Evolutionary conservation across 2,329 filamentous ascomycete genomes (phyloP), one percentile per base, ranked within the genome.

Genomic region (Chaetothyriales sp.): DNA sequence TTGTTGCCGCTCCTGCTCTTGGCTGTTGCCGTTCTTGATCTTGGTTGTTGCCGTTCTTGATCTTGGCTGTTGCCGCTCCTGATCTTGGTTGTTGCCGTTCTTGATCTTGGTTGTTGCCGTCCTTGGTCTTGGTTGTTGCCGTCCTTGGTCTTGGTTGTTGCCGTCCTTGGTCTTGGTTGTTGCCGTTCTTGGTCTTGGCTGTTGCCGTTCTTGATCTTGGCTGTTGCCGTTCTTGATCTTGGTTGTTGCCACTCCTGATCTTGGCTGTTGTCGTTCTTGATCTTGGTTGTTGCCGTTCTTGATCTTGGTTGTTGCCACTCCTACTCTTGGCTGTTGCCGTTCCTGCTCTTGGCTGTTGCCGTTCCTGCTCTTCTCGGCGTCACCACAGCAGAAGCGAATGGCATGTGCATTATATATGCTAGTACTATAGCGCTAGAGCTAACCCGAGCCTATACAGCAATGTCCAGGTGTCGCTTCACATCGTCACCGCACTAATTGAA

Each of bases 401-500:
- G 33, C 33, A 15, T 40, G 33, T 40, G 33, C 13, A 40, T 15
- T 40, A 5, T 9, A 33, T 9, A 8, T 13, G 7, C 7, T 8
- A 13, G 7, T 33, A 8, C 29, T 33, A 8, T 33, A 8, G 29
- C 9, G 7, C 29, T 33, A 8, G 2, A 5, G 33, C 33, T 40
- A 40, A 40, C 33, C 9, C 44, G 25, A 19, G 49, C n/a, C 51
- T 48, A 55, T 51, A 18, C 61, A 92, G 87, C 60, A 94, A 94
- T 73, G 86, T 95, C 53, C 88, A 94, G 67, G 89, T 98, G 58
- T 95, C 89, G 2, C 81, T 98, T 54, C 86, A 94, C 67, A 95
- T 98, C 61, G 76, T 95, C 60, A 82, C 84, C 55, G 88, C 89
- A 46, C 77, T 98, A 62, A 89, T 97, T 68, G 89, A 97, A 65